Evolutionary conservation across 73 alveolate species (phyloP), one percentile per base, ranked within the genome.

Genomic region (Paramecium caudatum): DNA sequence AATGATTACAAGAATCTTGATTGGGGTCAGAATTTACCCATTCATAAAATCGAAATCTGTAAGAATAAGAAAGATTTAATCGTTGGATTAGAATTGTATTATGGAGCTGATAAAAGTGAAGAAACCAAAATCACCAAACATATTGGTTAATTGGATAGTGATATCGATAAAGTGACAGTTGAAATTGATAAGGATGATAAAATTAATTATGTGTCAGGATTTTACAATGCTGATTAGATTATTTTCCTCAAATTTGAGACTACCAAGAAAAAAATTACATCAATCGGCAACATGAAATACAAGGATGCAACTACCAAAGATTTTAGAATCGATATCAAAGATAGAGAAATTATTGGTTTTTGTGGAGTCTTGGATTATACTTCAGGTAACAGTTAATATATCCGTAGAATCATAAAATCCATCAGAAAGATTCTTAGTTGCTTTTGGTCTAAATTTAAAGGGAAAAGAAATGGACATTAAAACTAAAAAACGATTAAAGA

Each of bases 1-100:
- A 68, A 74, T 37, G 88, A 74, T 41, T 74, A 63, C 12, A 74
- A 74, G 88, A 19, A 74, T 17, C n/a, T 74, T 9, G 88, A 74
- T 41, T 74, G 88, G 88, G 32, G 37, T 36, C n/a, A 45, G 8
- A 21, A 2, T 37, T 16, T 21, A 27, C 39, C 46, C 8, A 17
- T 41, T 3, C 36, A 43, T 41, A 9, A 41, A 0, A 74, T 45
- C 7, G 27, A 16, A 39, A 19, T 74, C 7, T 74, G 39, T 43
- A 10, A 74, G 30, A 74, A 74, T 17, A 17, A 21, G 15, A 41
- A 23, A 15, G 33, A 41, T 41, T 13, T 74, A 0, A 74, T 74
- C 19, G 10, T 37, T 41, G 88, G 88, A n/a, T 74, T 74, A 47
- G 88, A 41, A 74, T 12, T 74, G 46, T 15, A 45, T 2, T 74